Evolutionary conservation across 2,329 filamentous ascomycete genomes (phyloP).

Genomic region (Zymoseptoria tritici): DNA sequence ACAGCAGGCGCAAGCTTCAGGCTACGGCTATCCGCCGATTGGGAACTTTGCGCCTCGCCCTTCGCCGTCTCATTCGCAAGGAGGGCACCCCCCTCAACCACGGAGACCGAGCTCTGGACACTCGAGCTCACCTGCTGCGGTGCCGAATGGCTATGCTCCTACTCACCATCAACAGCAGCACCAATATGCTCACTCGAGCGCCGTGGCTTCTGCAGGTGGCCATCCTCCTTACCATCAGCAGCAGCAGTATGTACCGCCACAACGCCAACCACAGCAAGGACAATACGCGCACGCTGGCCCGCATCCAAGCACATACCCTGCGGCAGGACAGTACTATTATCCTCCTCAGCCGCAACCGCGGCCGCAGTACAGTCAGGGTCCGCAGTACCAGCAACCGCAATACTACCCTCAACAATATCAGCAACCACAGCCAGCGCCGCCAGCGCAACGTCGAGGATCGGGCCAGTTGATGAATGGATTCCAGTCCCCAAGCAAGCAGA

Average conservation of each 20-base stretch:
- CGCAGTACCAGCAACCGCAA: constrained; percentile 6
- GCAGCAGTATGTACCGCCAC: constrained; percentile 6
- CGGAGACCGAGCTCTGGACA: constrained; percentile 15
- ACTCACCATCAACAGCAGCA: constrained; percentile 25
- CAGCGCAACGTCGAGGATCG: constrained; percentile 14
- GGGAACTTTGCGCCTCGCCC: constrained; percentile 24
- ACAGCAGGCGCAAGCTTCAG: constrained; percentile 35
- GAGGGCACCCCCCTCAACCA: constrained; percentile 23
- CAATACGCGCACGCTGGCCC: constrained; percentile 5
- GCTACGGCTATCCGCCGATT: constrained; percentile 25
- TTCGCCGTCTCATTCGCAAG: constrained; percentile 22
- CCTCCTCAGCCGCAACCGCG: constrained; percentile 11
- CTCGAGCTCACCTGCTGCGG: constrained; percentile 12
- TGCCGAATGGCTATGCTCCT: constrained; percentile 17
- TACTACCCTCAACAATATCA: constrained; percentile 6
- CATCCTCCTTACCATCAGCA: constrained; percentile 16
- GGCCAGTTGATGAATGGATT: constrained; percentile 27
- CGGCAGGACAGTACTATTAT: constrained; percentile 9
- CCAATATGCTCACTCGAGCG: constrained; percentile 28
- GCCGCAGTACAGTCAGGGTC: constrained; percentile 12
- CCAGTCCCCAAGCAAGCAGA: constrained; percentile 21
- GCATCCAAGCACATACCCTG: background rate
- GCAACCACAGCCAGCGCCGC: constrained; percentile 6
- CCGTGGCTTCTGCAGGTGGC: constrained; percentile 22
- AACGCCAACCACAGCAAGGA: constrained; percentile 6